Base-by-base conservation (phyloP, 352 stramenopile species). In the Pythium brachiatum region DNA sequence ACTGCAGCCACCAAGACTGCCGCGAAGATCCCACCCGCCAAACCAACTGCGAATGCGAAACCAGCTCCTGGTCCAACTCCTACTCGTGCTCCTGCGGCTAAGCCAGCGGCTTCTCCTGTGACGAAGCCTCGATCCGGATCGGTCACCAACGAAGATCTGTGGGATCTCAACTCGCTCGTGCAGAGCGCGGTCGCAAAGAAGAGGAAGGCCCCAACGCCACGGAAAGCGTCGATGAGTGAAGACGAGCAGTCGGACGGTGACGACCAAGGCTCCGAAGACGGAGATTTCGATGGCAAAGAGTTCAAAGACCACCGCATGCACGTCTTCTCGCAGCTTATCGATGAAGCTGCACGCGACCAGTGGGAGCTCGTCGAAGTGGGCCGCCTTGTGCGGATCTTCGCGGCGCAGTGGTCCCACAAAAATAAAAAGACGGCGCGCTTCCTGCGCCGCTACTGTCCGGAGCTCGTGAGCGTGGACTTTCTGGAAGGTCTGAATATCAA, bases 381-480 rank as follows among this genome's bases (percentile, higher is more conserved):
- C 23, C 84, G 84, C 0, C 74, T 95, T 13, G 81, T 94, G 50
- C 83, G 82, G 12, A 68, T 95, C n/a, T 94, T 95, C 73, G 74
- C 83, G 16, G 66, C 75, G 0, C 69, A 75, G 32, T 95, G 85
- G 81, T 18, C 26, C 13, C 73, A 82, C 25, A 76, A 87, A 20
- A 70, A 64, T 44, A 72, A 76, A 39, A 83, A 78, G 32, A 95
- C 86, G 3, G 75, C 79, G 7, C 64, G 55, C 7, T 95, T 95
- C 54, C 47, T 95, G 25, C 64, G 62, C 0, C 65, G 69, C 13
- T 79, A 69, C 25, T 95, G 84, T 36, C 80, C 86, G 5, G 86
- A 95, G 60, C 76, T 95, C 11, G 86, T 95, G 41, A 91, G 75
- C 48, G 81, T 90, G 12, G 86, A 95, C n/a, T 95, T 95, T 46